Base-by-base conservation (phyloP, 371 early-diverging fungal genomes). In the Haplosporangium sp. region DNA sequence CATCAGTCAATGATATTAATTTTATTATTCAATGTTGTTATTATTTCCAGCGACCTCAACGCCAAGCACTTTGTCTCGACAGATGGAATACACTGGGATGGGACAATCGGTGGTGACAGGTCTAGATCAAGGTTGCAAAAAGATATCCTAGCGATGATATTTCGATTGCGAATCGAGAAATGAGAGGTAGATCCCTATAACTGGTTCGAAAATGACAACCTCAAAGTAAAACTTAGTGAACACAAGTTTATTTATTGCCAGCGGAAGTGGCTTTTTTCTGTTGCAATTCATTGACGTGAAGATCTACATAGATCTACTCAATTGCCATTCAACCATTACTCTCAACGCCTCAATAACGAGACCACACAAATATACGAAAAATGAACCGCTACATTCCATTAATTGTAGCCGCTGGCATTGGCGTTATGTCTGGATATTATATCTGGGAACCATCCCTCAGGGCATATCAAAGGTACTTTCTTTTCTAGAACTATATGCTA, bases 371-470 rank as follows among this genome's bases (percentile, higher is more conserved):
- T n/a, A 50, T 50, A 62, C 74, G 74, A 47, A 7, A 15, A 8
- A 37, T 79, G 62, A 79, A 81, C 56, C 74, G 81, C 42, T 56
- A 71, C 65, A 71, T 74, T 45, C 81, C 81, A 17, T 52, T 74
- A 7, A 3, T 69, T 34, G 62, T 81, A 44, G 81, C 81, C 35
- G 66, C 61, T 11, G 74, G 74, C 3, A 69, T 81, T 42, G 81
- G 81, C 34, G 69, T 81, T 42, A 56, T 81, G 63, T 74, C 81
- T 39, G 81, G 81, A 4, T 58, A 65, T 44, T 81, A 81, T 61
- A 74, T 81, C 44, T 81, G 81, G 81, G 72, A 81, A 17, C 81
- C 81, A 55, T 60, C 64, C 56, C 68, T 81, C 69, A 71, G 71
- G 58, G 71, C 74, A 55, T 81, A 81, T 38, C 71, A 81, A 52